phyloP scores from a whole-genome alignment of 257 asterid species.

The Solanum commersonii region DNA sequence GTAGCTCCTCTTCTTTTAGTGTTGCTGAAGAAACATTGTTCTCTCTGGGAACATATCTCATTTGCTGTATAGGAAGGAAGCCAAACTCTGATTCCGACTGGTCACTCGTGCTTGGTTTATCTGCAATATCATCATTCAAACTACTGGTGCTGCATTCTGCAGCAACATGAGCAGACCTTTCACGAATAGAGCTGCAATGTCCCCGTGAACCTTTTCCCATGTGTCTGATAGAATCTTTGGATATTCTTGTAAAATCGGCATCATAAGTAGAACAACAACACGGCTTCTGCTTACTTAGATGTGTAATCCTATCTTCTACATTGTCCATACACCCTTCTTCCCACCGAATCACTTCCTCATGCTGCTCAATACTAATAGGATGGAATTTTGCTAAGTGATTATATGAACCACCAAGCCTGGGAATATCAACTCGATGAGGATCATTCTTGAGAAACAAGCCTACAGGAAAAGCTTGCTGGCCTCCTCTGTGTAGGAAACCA shows the following conservation, averaged over 20 bases:
- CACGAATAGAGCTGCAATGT: constrained; percentile 69
- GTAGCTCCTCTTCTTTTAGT: constrained; percentile 89
- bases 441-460: constrained; percentile 75
- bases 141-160: constrained; percentile 69
- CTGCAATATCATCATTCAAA: constrained; percentile 75
- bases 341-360: constrained; percentile 78
- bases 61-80: constrained; percentile 66
- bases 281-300: constrained; percentile 64
- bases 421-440: constrained; percentile 72
- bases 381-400: constrained; percentile 50
- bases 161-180: constrained; percentile 71
- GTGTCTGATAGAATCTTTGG: constrained; percentile 45
- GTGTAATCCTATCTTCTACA: constrained; percentile 67
- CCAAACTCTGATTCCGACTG: constrained; percentile 71
- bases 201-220: constrained; percentile 52
- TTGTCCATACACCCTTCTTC: constrained; percentile 91
- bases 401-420: constrained; percentile 93
- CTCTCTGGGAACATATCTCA: constrained; percentile 49
- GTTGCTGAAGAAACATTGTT: constrained; percentile 55
- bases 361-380: constrained; percentile 42
- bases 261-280: constrained; percentile 81
- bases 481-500: constrained; percentile 94
- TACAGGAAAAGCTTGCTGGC: constrained; percentile 71
- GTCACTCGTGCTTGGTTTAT: constrained; percentile 86
- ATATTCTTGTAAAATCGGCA: constrained; percentile 38